Evolutionary conservation across 2,329 filamentous ascomycete genomes (phyloP).

Genomic region (Sarocladium brachiariae): DNA sequence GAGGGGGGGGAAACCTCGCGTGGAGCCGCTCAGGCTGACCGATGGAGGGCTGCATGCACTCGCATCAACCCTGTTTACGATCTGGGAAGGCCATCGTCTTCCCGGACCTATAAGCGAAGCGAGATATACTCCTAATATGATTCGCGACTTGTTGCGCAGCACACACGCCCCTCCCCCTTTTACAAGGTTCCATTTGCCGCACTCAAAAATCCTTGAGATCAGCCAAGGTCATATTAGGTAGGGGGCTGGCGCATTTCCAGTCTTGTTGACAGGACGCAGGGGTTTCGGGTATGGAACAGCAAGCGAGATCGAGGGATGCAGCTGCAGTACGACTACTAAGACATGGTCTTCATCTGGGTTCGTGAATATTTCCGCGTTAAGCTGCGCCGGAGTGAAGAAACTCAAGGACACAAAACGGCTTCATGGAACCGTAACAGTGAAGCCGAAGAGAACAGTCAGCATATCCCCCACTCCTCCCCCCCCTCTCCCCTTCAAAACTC

Average conservation of each 20-base stretch:
- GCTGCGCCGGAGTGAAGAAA: too few species aligned
- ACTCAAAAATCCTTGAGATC: too few species aligned
- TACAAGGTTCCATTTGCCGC: too few species aligned
- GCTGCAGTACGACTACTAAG: too few species aligned
- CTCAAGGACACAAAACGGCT: too few species aligned
- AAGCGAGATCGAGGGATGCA: background rate
- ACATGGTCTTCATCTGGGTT: background rate
- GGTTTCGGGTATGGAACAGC: background rate
- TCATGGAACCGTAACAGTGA: too few species aligned
- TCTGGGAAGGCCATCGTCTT: background rate
- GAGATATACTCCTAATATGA: background rate
- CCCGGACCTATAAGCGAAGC: background rate
- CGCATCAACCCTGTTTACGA: background rate
- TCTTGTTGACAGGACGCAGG: background rate
- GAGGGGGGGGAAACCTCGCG: too few species aligned
- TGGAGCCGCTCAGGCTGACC: too few species aligned
- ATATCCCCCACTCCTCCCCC: too few species aligned
- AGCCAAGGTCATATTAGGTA: background rate
- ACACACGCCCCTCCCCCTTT: background rate
- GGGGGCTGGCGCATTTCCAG: background rate
- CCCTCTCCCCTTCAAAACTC: too few species aligned
- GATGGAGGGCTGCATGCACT: too few species aligned
- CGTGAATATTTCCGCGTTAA: slow-evolving; percentile 1
- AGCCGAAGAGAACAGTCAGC: too few species aligned
- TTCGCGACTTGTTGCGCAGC: background rate